Conservation (phyloP, 2,329 filamentous ascomycete species). For the Xylaria multiplex region DNA sequence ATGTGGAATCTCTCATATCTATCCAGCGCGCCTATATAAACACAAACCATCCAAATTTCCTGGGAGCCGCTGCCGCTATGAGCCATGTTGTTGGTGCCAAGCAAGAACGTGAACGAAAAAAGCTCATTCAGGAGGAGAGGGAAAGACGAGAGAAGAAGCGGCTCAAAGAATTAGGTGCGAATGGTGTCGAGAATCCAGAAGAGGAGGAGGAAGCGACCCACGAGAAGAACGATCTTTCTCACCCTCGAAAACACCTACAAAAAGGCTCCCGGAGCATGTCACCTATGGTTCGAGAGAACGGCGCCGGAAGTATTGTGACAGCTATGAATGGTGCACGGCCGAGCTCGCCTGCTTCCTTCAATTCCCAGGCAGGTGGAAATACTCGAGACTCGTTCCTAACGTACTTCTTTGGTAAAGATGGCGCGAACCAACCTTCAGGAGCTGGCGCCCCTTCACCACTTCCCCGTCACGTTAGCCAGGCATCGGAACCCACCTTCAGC, state of each 20-base stretch:
- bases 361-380: conserved; percentile 67
- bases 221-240: conserved; percentile 66
- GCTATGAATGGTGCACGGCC: conserved; percentile 74
- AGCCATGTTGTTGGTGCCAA: conserved; percentile 94
- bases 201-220: conserved; percentile 70
- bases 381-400: conserved; percentile 93
- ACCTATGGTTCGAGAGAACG: conserved; percentile 78
- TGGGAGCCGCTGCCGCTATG: conserved; percentile 96
- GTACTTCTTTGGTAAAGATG: conserved; percentile 99
- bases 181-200: conserved; percentile 75
- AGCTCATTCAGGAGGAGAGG: conserved; percentile 81
- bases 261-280: conserved; percentile 82
- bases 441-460: conserved; percentile 54
- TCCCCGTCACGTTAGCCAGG: conserved; percentile 78
- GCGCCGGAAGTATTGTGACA: conserved; percentile 67
- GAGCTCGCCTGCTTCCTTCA: conserved; percentile 70
- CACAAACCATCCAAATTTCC: conserved; percentile 98
- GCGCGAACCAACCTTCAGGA: conserved; percentile 61
- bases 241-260: conserved; percentile 67
- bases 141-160: conserved; percentile 85
- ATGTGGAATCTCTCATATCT: conserved; percentile 95
- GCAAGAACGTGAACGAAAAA: conserved; percentile 91
- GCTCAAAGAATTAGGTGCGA: conserved; percentile 83
- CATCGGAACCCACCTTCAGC: conserved; percentile 81
- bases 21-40: conserved; percentile 99